Evolutionary conservation across 495 filamentous ascomycete genomes (phyloP), one percentile per base, ranked within the genome.

Genomic region (Lepraria neglecta): DNA sequence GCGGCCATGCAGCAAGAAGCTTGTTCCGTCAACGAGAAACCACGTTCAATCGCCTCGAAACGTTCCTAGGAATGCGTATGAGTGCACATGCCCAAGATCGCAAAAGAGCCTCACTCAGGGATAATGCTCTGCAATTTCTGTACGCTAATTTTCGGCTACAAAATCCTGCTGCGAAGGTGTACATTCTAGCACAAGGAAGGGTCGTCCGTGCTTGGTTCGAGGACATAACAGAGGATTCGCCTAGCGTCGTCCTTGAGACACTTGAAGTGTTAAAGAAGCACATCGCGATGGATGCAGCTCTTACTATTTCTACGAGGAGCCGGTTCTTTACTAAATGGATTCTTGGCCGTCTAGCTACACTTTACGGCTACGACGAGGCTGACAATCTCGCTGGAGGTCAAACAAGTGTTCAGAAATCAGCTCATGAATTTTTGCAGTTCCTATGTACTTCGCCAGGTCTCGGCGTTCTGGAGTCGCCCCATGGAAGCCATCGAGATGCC

Each of bases 111-210:
- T 88, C 89, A 1, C 75, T 94, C n/a, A 77, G 91, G 42, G 83
- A 85, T 6, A 87, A 87, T 73, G 87, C 91, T 28, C 76, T 90
- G 44, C 80, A 80, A 31, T 92, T 92, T 73, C 72, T 96, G 6
- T 77, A 95, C 38, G 80, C 84, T 14, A 82, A 86, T 62, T 68
- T 97, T 47, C 87, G 80, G 67, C 85, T 88, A 55, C 81, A 92
- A 61, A 79, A 86, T 51, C 75, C 80, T 24, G 77, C 83, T 51
- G 81, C 85, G 9, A 95, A 92, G 70, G 81, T 75, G 58, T 89
- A 91, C 63, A 77, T 97, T 35, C 74, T 96, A 9, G 82, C 83
- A 40, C 87, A 91, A 67, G 77, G 81, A 54, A 89, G 89, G 61
- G 74, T 92, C 15, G 78, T 86, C 6, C 78, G 81, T 51, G 82